Evolutionary conservation across 176 grass and related monocot species (phyloP), one percentile per base, ranked within the genome.

Genomic region (Oryza nivara): DNA sequence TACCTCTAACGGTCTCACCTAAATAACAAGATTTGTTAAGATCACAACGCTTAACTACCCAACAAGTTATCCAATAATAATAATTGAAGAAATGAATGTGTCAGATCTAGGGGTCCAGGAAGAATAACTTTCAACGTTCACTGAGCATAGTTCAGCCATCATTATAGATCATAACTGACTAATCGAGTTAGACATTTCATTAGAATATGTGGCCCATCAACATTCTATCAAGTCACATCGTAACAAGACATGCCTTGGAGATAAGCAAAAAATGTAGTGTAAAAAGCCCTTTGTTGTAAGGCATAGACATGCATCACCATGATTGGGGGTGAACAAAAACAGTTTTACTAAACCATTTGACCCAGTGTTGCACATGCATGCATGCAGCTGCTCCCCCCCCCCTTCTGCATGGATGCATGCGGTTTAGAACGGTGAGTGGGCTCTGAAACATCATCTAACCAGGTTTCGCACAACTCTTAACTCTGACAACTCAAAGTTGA

Each of bases 231-330:
- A 70, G 65, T 40, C 43, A 44, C 43, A 10, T 44, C 0, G 9
- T 44, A 35, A 44, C 54, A 46, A 26, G 44, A 26, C 23, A 20
- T 30, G 61, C 47, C 48, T 35, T 69, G 11, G 28, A 71, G 65
- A 35, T 20, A 74, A 28, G 52, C 67, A 20, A 80, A 52, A 20
- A 82, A 5, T 66, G 51, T 49, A 12, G 72, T 34, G 67, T 3
- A 63, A 77, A 86, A 54, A 11, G 73, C 69, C 54, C 41, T 82
- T 78, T 72, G 52, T 30, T 75, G 17, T 82, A 86, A 86, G 72
- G 70, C n/a, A 80, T 25, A 86, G 72, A 76, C 43, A 81, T 26
- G 26, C 77, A 92, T 63, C n/a, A 23, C 58, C 23, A 22, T 63
- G 58, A 23, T 63, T 63, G 9, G 20, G 2, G 58, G 20, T n/a